Percentiles rank a stretch among this genome's conserved stretches.
Evolutionary conservation across 345 rosid species (phyloP).

Genomic region (Lepidium didymum): DNA sequence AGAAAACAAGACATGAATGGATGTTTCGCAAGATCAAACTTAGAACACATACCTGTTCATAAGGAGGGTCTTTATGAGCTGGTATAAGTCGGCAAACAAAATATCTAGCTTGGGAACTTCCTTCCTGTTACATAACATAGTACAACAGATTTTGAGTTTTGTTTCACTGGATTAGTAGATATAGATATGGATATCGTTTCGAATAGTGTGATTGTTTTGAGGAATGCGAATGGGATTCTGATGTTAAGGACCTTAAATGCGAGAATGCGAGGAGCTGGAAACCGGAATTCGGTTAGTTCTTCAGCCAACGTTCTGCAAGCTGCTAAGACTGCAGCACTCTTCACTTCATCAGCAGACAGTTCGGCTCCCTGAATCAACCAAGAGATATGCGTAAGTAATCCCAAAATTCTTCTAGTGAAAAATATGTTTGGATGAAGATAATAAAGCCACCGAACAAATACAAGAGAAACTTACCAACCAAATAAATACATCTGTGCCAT

Average conservation of each 20-base stretch:
- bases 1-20: too few relatives aligned
- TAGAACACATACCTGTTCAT: constrained; percentile 59
- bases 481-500: constrained; percentile 94
- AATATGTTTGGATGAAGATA: not conserved
- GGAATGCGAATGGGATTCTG: not conserved
- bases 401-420: not conserved
- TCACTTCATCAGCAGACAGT: constrained; percentile 81
- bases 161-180: not conserved
- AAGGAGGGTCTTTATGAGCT: constrained; percentile 97
- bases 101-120: constrained; percentile 92
- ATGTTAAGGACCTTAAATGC: constrained; percentile 67
- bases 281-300: constrained; percentile 86
- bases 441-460: not conserved
- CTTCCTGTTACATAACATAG: constrained; percentile 52
- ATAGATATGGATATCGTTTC: not conserved
- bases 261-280: constrained; percentile 95
- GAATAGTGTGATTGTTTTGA: not conserved
- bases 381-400: not conserved
- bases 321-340: constrained; percentile 83
- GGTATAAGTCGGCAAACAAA: constrained; percentile 91
- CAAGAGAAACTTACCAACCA: constrained; percentile 68
- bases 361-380: constrained; percentile 67
- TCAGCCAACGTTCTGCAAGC: constrained; percentile 96
- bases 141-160: not conserved
- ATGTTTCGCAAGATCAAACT: not conserved